Evolutionary conservation across 1,284 basidiomycete species (phyloP).

Genomic region (Sutorius eximius): DNA sequence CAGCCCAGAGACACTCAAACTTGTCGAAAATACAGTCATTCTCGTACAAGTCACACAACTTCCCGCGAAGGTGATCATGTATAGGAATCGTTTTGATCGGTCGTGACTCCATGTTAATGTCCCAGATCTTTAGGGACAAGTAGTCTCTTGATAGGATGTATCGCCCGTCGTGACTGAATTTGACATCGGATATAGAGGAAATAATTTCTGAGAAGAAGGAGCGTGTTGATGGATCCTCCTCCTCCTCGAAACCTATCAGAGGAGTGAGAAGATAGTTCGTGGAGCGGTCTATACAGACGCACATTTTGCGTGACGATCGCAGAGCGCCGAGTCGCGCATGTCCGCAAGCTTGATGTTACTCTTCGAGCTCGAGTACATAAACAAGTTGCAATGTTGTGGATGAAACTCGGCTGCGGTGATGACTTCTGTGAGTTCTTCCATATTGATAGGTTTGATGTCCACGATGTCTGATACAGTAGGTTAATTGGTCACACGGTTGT

Average conservation of each 20-base stretch:
- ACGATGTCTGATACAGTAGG: slow-evolving; percentile 78
- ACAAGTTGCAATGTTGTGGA: slow-evolving; percentile 95
- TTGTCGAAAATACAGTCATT: slow-evolving; percentile 99
- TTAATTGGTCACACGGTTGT: slow-evolving; percentile 12
- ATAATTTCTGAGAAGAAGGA: slow-evolving; percentile 99
- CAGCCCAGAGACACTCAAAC: slow-evolving; percentile 97
- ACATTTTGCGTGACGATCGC: slow-evolving; percentile 97
- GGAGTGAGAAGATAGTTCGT: slow-evolving; percentile 15
- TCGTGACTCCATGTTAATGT: slow-evolving; percentile 97
- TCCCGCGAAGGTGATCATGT: slow-evolving; percentile 96
- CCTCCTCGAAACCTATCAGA: slow-evolving; percentile 88
- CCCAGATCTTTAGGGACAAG: slow-evolving; percentile 98
- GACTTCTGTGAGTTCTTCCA: slow-evolving; percentile 99
- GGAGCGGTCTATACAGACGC: slow-evolving; percentile 33
- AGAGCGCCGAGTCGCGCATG: slow-evolving; percentile 98
- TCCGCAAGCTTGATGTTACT: slow-evolving; percentile 99
- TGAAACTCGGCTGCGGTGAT: slow-evolving; percentile 99
- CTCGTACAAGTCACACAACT: slow-evolving; percentile 98
- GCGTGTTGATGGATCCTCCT: slow-evolving; percentile 95
- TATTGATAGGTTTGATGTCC: slow-evolving; percentile 99
- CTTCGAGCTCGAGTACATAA: slow-evolving; percentile 99
- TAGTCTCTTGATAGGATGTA: slow-evolving; percentile 98
- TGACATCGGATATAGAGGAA: slow-evolving; percentile 99
- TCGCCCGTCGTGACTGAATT: slow-evolving; percentile 96
- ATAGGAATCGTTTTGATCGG: slow-evolving; percentile 98